Conservation (phyloP, 768 basidiomycete species). For the Mycena galericulata region DNA sequence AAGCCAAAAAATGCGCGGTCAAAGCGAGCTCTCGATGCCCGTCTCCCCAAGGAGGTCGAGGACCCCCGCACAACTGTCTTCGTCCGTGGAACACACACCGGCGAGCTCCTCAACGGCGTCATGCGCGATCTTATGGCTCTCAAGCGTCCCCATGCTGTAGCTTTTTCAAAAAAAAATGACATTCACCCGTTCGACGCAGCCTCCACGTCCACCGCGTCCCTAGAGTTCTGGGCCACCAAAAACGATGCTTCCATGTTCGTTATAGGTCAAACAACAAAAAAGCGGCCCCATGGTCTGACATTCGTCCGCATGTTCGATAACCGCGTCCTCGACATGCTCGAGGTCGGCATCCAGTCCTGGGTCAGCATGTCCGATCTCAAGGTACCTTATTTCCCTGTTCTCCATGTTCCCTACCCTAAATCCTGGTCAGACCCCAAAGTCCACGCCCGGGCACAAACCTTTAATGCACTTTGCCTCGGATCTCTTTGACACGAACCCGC, state of each 20-base stretch:
- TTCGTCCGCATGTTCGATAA: slow-evolving; percentile 90
- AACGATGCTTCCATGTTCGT: slow-evolving; percentile 95
- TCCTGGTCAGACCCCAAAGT: slow-evolving; percentile 80
- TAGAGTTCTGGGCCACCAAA: slow-evolving; percentile 94
- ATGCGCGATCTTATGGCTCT: slow-evolving; percentile 96
- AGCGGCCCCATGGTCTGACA: slow-evolving; percentile 88
- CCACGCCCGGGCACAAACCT: slow-evolving; percentile 90
- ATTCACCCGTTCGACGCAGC: slow-evolving; percentile 92
- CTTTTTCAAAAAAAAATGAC: slow-evolving; percentile 94
- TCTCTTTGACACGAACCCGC: slow-evolving; percentile 94
- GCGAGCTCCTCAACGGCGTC: slow-evolving; percentile 80
- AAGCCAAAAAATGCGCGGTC: slow-evolving; percentile 97
- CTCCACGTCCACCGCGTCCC: slow-evolving; percentile 62
- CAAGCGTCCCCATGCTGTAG: slow-evolving; percentile 90
- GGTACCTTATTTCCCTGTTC: slow-evolving; percentile 53
- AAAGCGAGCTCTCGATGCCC: slow-evolving; percentile 88
- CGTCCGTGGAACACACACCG: slow-evolving; percentile 88
- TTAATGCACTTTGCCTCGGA: slow-evolving; percentile 96
- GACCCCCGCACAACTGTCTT: slow-evolving; percentile 90
- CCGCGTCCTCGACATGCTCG: slow-evolving; percentile 93
- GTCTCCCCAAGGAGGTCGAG: slow-evolving; percentile 91
- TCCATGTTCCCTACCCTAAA: neutral
- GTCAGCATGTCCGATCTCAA: slow-evolving; percentile 86
- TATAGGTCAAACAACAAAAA: slow-evolving; percentile 93
- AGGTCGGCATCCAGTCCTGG: slow-evolving; percentile 89